Evolutionary conservation across 2,329 filamentous ascomycete species (phyloP).

Genomic region (Byssochlamys sp.): DNA sequence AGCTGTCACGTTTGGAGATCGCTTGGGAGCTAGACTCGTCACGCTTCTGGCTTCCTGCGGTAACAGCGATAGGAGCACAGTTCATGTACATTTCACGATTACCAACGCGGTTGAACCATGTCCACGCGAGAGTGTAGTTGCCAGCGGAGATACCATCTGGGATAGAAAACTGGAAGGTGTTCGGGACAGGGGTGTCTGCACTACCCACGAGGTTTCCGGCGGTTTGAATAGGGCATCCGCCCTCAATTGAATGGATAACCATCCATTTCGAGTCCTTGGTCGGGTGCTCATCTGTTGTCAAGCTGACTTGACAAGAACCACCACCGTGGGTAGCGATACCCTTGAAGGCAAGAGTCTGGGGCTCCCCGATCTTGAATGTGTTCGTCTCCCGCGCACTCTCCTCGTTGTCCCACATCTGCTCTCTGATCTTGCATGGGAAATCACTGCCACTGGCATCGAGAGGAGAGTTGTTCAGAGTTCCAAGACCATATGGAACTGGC

Average conservation of each 20-base stretch:
- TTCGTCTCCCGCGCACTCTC: conserved; percentile 47
- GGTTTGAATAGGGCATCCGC: conserved; percentile 65
- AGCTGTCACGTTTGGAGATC: conserved; percentile 46
- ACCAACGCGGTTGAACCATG: conserved; percentile 86
- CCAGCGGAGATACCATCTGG: conserved; percentile 64
- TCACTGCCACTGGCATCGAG: conserved; percentile 51
- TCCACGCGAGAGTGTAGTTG: conserved; percentile 76
- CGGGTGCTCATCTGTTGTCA: conserved; percentile 68
- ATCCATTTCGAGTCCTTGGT: conserved; percentile 64
- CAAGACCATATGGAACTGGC: conserved; percentile 54
- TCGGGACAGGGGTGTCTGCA: no score
- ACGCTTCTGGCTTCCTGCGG: conserved; percentile 40
- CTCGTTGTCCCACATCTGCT: conserved; percentile 23
- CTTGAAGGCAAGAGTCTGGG: conserved; percentile 53
- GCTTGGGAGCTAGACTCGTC: conserved; percentile 26
- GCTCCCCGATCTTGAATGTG: conserved; percentile 53
- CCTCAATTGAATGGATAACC: conserved; percentile 79
- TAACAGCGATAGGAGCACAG: conserved; percentile 67
- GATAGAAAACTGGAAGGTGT: conserved; percentile 59
- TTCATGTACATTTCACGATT: conserved; percentile 99
- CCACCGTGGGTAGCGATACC: conserved; percentile 77
- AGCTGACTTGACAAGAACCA: conserved; percentile 79
- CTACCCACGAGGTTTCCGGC: no score
- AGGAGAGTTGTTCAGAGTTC: conserved; percentile 53
- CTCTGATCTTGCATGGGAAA: conserved; percentile 73